These are phyloP conservation scores for Trifolium fragiferum DNA, from an alignment of 306 rosid genomes.

Conservation along the genomic window DNA sequence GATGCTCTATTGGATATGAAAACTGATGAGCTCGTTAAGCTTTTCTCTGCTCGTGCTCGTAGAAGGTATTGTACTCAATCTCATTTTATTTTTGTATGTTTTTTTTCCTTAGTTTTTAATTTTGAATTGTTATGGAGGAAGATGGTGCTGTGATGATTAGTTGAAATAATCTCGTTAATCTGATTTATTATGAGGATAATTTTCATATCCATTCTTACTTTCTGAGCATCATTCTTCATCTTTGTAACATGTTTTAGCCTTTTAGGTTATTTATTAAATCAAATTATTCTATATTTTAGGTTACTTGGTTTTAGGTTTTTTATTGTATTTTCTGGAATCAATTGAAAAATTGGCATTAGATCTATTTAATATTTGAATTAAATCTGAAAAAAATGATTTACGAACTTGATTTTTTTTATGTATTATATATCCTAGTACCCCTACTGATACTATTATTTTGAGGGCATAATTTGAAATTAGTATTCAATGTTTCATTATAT, in stretches of 20 bases:
- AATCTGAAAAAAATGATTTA: not conserved
- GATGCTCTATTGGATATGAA: constrained; percentile 86
- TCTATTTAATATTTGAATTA: not conserved
- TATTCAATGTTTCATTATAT: too few species aligned
- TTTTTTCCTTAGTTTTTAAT: not conserved
- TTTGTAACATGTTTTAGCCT: not conserved
- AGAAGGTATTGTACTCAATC: constrained; percentile 56
- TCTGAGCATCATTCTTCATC: not conserved
- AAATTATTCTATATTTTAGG: not conserved
- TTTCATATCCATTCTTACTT: constrained; percentile 8
- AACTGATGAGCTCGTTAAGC: constrained; percentile 85
- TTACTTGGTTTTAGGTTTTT: not conserved
- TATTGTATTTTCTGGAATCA: not conserved
- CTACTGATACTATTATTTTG: too few species aligned
- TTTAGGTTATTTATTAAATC: not conserved
- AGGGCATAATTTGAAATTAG: too few species aligned
- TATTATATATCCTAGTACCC: not conserved
- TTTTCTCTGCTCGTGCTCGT: constrained; percentile 78
- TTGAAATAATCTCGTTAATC: constrained; percentile 23
- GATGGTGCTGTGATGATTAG: constrained; percentile 12
- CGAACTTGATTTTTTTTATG: not conserved
- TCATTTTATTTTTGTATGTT: not conserved
- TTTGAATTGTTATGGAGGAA: not conserved
- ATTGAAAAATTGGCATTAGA: not conserved
- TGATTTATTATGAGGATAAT: constrained; percentile 3